phyloP scores from a whole-genome alignment of 139 green algal genomes.

The Tetradesmus obliquus region DNA sequence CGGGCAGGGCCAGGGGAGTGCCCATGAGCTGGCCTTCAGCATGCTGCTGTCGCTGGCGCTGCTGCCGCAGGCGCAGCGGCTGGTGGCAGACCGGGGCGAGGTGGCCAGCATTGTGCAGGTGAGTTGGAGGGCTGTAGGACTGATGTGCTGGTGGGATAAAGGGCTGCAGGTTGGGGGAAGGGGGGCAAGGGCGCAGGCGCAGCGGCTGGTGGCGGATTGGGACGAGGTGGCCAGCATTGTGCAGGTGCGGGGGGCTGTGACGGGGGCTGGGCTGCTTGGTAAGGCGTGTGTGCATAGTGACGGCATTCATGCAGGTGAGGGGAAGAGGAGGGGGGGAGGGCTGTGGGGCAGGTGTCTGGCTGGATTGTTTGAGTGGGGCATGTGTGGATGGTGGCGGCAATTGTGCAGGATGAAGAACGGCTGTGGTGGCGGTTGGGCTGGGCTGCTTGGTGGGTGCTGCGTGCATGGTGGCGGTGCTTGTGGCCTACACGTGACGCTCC shows the following conservation, averaged over 20 bases:
- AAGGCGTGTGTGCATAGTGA: neutral
- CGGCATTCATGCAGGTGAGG: neutral
- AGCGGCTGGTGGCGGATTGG: conserved; percentile 7
- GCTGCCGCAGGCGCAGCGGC: neutral
- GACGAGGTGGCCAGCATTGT: neutral
- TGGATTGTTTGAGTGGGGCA: too few species aligned
- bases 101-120: conserved; percentile 15
- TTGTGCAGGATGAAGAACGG: too few species aligned
- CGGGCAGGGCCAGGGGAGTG: neutral
- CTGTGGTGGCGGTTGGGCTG: too few species aligned
- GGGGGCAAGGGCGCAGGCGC: neutral
- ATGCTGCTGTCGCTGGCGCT: conserved; percentile 39
- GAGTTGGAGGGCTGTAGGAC: neutral
- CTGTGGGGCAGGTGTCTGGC: too few species aligned
- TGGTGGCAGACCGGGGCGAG: conserved; percentile 19
- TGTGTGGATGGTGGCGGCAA: too few species aligned
- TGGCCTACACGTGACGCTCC: too few species aligned
- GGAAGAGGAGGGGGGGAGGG: neutral
- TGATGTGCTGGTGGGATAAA: neutral
- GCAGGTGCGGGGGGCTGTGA: conserved; percentile 2
- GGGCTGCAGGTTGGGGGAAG: neutral
- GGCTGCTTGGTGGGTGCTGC: too few species aligned
- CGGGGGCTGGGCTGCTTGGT: too few species aligned
- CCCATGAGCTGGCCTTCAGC: conserved; percentile 40
- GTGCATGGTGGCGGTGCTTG: too few species aligned